phyloP scores from a whole-genome alignment of 768 basidiomycete genomes.

The Cytidiella melzeri region DNA sequence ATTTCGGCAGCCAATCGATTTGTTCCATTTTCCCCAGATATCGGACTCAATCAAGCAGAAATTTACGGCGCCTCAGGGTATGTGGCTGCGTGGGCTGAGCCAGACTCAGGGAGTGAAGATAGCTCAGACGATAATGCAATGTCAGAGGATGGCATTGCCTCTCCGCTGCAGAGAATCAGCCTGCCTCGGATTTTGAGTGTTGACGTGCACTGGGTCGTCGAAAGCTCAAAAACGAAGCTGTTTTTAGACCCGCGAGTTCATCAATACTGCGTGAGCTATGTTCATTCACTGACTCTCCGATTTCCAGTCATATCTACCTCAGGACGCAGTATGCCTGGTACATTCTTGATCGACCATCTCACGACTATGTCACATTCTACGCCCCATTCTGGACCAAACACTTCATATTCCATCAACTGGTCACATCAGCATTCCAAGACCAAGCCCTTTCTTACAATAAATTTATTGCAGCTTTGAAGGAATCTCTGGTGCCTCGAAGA shows the following conservation, averaged over 20 bases:
- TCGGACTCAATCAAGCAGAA: constrained; percentile 11
- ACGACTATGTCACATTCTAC: constrained; percentile 40
- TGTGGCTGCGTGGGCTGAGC: constrained; percentile 32
- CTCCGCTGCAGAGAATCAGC: constrained; percentile 27
- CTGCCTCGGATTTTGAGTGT: constrained; percentile 42
- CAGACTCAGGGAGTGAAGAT: constrained; percentile 21
- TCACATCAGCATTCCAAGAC: constrained; percentile 24
- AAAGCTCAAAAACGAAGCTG: constrained; percentile 15
- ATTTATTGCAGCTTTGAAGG: background rate
- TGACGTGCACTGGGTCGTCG: constrained; percentile 37
- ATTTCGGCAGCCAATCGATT: constrained; percentile 26
- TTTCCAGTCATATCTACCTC: constrained; percentile 53
- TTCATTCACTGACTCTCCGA: background rate
- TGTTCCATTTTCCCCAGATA: constrained; percentile 35
- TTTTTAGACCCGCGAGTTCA: constrained; percentile 42
- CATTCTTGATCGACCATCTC: constrained; percentile 48
- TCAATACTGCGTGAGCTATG: too few species aligned
- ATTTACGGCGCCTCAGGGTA: constrained; percentile 15
- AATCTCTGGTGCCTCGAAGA: background rate
- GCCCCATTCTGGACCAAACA: constrained; percentile 43
- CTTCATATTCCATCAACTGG: constrained; percentile 29
- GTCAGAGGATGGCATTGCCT: constrained; percentile 19
- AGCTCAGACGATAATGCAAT: constrained; percentile 19
- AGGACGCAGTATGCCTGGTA: constrained; percentile 65
- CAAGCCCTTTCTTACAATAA: background rate